Evolutionary conservation across 2,329 filamentous ascomycete species (phyloP).

Genomic region (Tolypocladium ophioglossoides): DNA sequence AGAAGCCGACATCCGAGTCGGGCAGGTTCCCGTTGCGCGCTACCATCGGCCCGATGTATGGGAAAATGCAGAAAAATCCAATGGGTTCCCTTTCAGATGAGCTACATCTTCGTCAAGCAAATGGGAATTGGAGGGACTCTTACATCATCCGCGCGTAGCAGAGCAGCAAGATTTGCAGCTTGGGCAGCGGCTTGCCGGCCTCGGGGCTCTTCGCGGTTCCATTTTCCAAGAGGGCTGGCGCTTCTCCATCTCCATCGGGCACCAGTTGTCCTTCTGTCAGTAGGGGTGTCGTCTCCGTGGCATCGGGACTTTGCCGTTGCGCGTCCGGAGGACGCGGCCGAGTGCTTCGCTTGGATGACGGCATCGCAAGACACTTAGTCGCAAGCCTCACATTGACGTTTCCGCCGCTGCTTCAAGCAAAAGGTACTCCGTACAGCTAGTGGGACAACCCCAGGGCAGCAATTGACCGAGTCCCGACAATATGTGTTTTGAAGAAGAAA

Average conservation of each 20-base stretch:
- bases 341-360: background rate
- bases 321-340: background rate
- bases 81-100: conserved; percentile 46
- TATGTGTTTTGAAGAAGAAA: background rate
- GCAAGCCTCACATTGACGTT: background rate
- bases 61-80: conserved; percentile 76
- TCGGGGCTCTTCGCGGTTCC: background rate
- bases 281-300: background rate
- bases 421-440: background rate
- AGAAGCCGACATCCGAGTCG: conserved; percentile 65
- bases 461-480: background rate
- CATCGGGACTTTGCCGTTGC: background rate
- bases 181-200: conserved; percentile 37
- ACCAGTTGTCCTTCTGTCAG: background rate
- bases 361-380: background rate
- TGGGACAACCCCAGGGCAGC: background rate
- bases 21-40: conserved; percentile 50
- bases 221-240: background rate
- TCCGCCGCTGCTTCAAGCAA: background rate
- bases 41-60: conserved; percentile 72
- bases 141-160: conserved; percentile 58
- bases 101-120: background rate
- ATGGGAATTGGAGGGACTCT: background rate
- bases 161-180: conserved; percentile 57
- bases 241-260: background rate